Evolutionary conservation across 2,329 filamentous ascomycete genomes (phyloP).

Genomic region (Paraphoma chrysanthemicola): DNA sequence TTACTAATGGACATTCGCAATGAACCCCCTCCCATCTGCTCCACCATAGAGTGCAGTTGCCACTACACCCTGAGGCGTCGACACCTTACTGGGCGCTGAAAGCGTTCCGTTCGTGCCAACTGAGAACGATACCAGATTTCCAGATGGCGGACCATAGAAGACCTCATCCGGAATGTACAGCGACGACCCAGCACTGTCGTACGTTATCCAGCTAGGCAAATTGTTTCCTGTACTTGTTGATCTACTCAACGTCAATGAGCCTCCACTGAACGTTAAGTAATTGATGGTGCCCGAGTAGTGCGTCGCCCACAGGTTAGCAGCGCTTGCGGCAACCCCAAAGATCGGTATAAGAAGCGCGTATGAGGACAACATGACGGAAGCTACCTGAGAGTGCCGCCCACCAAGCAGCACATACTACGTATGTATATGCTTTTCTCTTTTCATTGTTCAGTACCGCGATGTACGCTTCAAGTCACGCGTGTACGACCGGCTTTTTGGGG

Average conservation of each 20-base stretch:
- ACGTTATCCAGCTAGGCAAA: slow-evolving; percentile 41
- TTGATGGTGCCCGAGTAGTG: slow-evolving; percentile 42
- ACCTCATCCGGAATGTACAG: slow-evolving; percentile 39
- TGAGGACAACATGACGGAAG: slow-evolving; percentile 29
- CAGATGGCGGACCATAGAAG: slow-evolving; percentile 21
- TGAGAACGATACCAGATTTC: slow-evolving; percentile 32
- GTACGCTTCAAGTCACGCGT: slow-evolving; percentile 13
- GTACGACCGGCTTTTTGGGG: slow-evolving; percentile 10
- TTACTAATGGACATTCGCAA: slow-evolving; percentile 41
- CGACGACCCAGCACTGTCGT: slow-evolving; percentile 31
- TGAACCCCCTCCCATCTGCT: slow-evolving; percentile 36
- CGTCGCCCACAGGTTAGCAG: slow-evolving; percentile 36
- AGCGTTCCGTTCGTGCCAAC: slow-evolving; percentile 35
- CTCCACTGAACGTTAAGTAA: slow-evolving; percentile 31
- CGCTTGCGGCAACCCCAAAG: slow-evolving; percentile 32
- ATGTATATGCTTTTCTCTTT: slow-evolving; percentile 15
- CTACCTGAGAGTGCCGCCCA: background rate
- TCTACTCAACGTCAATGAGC: slow-evolving; percentile 27
- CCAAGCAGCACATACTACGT: slow-evolving; percentile 1
- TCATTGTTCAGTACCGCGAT: slow-evolving; percentile 10
- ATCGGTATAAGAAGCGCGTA: slow-evolving; percentile 30
- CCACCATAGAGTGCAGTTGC: slow-evolving; percentile 39
- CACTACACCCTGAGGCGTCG: slow-evolving; percentile 32
- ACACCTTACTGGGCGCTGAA: slow-evolving; percentile 26
- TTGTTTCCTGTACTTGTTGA: slow-evolving; percentile 29